These are phyloP conservation scores for Yamadazyma sp. DNA, from an alignment of 1,139 yeast genomes.

Conservation along the genomic window DNA sequence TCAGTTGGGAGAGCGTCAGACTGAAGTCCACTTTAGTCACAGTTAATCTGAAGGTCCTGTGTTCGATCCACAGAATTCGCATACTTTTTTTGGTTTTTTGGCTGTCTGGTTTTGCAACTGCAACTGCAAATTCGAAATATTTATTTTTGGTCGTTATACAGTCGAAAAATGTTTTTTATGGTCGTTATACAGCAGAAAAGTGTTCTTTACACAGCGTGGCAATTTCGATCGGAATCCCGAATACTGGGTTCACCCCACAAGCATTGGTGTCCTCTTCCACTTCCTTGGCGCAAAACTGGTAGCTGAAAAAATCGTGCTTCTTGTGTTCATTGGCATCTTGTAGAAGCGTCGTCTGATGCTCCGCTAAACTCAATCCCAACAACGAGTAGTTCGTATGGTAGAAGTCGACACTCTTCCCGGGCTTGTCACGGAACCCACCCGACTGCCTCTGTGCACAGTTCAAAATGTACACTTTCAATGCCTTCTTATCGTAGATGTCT, in stretches of 20 bases:
- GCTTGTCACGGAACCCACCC: constrained; percentile 90
- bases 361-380: constrained; percentile 73
- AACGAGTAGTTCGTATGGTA: constrained; percentile 89
- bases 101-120: too few species aligned
- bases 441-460: constrained; percentile 66
- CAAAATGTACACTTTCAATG: constrained; percentile 64
- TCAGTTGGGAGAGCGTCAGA: constrained; percentile 60
- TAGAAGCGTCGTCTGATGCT: constrained; percentile 45
- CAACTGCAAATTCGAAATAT: too few species aligned
- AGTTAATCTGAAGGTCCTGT: constrained; percentile 54
- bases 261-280: constrained; percentile 25
- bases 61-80: constrained; percentile 58
- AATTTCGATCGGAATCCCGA: constrained; percentile 51
- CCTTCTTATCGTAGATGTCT: constrained; percentile 50
- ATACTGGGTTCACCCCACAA: constrained; percentile 57
- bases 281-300: constrained; percentile 22
- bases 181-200: background rate
- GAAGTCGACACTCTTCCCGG: constrained; percentile 76
- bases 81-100: constrained; percentile 12
- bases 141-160: too few species aligned
- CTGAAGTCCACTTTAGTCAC: constrained; percentile 43
- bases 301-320: constrained; percentile 23
- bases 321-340: constrained; percentile 11
- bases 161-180: constrained; percentile 12
- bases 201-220: background rate